Conservation (phyloP, 139 green algal genomes). For the Chlorella sp. region DNA sequence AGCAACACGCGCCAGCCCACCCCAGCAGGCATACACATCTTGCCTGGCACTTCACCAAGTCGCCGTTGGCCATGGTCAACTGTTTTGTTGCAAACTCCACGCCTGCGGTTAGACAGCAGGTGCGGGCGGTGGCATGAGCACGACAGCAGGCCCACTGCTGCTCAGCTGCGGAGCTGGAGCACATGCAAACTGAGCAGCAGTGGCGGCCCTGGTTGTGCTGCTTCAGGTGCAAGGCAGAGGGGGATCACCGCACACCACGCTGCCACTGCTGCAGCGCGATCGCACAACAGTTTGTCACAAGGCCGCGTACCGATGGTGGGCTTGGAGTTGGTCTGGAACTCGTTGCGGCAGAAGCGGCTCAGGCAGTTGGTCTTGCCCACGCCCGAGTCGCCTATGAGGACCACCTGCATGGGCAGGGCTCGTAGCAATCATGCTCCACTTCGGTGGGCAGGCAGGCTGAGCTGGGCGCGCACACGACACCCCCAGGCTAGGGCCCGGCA, state of each 20-base stretch:
- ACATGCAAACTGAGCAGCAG: no score
- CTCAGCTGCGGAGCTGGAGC: no score
- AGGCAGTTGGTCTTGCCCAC: constrained; percentile 98
- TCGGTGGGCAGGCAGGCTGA: neutral
- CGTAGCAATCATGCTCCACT: neutral
- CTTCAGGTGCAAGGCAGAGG: no score
- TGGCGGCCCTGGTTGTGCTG: no score
- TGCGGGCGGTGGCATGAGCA: neutral
- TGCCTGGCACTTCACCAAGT: constrained; percentile 95
- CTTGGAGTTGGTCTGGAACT: constrained; percentile 97
- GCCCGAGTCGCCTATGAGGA: constrained; percentile 98
- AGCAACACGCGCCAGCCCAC: neutral
- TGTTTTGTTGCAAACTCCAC: constrained; percentile 96
- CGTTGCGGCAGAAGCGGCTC: constrained; percentile 93
- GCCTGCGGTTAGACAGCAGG: constrained; percentile 16
- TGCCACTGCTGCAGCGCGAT: no score
- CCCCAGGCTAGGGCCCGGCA: no score
- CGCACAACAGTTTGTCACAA: no score
- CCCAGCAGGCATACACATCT: neutral
- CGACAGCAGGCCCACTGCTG: neutral
- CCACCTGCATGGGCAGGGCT: constrained; percentile 66
- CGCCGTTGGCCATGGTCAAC: constrained; percentile 83
- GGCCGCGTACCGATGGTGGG: constrained; percentile 86
- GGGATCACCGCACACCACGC: no score
- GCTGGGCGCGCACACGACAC: no score